Evolutionary conservation across 2,329 filamentous ascomycete genomes (phyloP), one percentile per base, ranked within the genome.

Genomic region (Trichoderma citrinoviride): DNA sequence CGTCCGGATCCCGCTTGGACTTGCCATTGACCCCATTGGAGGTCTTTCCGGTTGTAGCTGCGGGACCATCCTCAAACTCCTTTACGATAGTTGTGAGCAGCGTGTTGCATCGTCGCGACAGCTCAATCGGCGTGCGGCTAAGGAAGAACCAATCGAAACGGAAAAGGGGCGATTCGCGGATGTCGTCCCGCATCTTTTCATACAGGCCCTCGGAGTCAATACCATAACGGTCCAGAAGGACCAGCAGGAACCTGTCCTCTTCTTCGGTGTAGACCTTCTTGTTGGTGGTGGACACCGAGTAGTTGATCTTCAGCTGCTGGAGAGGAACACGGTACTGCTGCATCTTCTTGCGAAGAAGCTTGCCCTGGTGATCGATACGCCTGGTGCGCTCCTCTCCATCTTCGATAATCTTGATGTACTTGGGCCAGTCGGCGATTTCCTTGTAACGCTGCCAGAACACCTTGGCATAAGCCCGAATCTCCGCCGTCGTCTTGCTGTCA

Each of bases 181-280:
- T 97, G 75, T 98, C 95, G 69, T 98, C 94, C n/a, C 95, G 90
- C 74, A 99, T 97, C 76, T 88, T 89, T 71, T 99, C 95, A 76
- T 95, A 96, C 68, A 99, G 85, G 40, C 87, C 87, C 72, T 98
- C 94, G 1, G 90, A 90, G 74, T 99, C 96, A 41, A 99, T 88
- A 7, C 96, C 95, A 71, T 93, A 90, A 76, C 90, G 91, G 78
- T 99, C 93, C 6, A 99, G 84, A 79, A 97, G 90, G 56, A 99
- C 94, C 40, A 99, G 84, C 60, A 99, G 79, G 79, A 99, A 99
- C 3, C 95, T 87, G 75, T 99, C 95, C 77, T 99, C 95, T 75
- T 99, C 95, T 75, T 99, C 96, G 0, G 93, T 98, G 76, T 99
- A 99, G 1, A 99, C 93, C 81, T 99, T 99, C 82, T 99, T 99